A percentile compares a stretch with the other conserved stretches of the same genome.
Evolutionary conservation across 129 eudicot species (phyloP).

Genomic region (Mikania micrantha): DNA sequence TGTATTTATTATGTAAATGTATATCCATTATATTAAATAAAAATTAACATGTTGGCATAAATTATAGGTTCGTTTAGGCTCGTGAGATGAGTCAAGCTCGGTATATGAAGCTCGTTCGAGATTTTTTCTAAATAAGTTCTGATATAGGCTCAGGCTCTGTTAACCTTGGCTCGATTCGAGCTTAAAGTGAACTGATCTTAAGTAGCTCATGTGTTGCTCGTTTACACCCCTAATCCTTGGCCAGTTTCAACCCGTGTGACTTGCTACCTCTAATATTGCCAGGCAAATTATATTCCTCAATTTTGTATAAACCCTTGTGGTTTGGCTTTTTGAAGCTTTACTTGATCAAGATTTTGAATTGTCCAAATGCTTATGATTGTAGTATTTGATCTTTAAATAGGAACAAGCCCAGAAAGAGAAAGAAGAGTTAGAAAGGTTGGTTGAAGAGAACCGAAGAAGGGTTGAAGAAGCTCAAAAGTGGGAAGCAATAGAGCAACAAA

Average conservation of each 20-base stretch:
- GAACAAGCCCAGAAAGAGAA: constrained; percentile 70
- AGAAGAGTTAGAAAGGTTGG: constrained; percentile 72
- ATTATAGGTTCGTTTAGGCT: neutral
- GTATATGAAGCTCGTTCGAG: neutral
- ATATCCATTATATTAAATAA: too few relatives aligned
- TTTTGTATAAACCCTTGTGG: neutral
- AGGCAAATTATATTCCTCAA: neutral
- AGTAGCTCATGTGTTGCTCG: neutral
- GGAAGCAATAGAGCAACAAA: constrained; percentile 76
- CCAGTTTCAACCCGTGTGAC: neutral
- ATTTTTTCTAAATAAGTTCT: too few relatives aligned
- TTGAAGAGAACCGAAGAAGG: constrained; percentile 79
- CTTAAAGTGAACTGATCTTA: neutral
- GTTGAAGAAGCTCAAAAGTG: constrained; percentile 83
- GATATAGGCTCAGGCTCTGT: neutral
- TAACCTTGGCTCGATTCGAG: neutral
- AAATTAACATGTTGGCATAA: neutral
- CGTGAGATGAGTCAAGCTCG: neutral
- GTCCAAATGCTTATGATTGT: neutral
- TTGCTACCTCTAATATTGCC: neutral
- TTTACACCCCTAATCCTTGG: neutral
- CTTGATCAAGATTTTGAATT: neutral
- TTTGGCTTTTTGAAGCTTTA: neutral
- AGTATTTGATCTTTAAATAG: constrained; percentile 16
- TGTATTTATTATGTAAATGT: too few relatives aligned